Evolutionary conservation across 306 rosid genomes (phyloP).

Genomic region (Vigna unguiculata): DNA sequence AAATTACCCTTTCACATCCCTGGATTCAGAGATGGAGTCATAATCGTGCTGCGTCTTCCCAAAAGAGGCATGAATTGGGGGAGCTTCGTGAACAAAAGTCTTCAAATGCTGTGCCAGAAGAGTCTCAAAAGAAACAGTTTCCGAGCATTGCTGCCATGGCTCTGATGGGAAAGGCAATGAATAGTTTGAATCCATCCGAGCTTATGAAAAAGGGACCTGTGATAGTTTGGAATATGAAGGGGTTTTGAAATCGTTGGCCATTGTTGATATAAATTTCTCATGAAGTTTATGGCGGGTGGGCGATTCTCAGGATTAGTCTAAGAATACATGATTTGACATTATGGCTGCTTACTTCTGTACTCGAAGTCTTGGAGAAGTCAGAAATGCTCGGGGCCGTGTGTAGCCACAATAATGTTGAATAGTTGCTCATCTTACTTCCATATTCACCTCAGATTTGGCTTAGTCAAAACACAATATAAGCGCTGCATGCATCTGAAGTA

Average conservation of each 20-base stretch:
- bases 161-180: constrained; percentile 82
- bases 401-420: constrained; percentile 19
- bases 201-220: constrained; percentile 62
- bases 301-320: constrained; percentile 23
- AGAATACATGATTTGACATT: constrained; percentile 37
- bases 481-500: constrained; percentile 40
- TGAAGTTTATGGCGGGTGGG: constrained; percentile 17
- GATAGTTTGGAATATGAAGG: constrained; percentile 68
- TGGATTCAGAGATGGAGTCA: constrained; percentile 88
- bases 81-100: constrained; percentile 51
- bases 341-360: constrained; percentile 27
- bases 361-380: not conserved
- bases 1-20: constrained; percentile 71
- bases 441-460: constrained; percentile 32
- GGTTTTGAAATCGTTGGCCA: constrained; percentile 42
- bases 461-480: constrained; percentile 19
- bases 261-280: constrained; percentile 22
- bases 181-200: constrained; percentile 58
- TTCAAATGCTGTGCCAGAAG: constrained; percentile 42
- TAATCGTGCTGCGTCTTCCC: constrained; percentile 42
- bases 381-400: constrained; percentile 30
- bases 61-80: constrained; percentile 46
- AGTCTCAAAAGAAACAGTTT: constrained; percentile 63
- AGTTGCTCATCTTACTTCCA: constrained; percentile 22
- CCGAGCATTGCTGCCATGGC: constrained; percentile 98